Evolutionary conservation across 495 filamentous ascomycete species (phyloP).

Genomic region (Hypoxylon lienhwacheense): DNA sequence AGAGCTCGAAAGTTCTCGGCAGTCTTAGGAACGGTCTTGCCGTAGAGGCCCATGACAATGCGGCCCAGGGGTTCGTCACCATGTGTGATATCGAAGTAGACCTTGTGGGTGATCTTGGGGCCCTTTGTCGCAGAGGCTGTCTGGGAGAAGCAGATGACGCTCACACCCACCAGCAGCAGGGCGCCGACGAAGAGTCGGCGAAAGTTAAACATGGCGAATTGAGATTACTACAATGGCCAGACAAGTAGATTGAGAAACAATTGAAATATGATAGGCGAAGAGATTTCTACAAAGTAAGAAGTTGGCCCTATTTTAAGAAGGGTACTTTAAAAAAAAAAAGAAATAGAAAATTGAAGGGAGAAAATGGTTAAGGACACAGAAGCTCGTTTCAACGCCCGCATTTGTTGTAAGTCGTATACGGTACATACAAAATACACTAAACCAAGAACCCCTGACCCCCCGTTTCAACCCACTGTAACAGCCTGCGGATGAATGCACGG

Average conservation of each 20-base stretch:
- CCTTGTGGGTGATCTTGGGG: conserved; percentile 95
- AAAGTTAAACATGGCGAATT: conserved; percentile 55
- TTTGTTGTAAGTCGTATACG: too few species aligned
- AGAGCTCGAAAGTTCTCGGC: conserved; percentile 98
- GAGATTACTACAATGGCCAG: conserved; percentile 3
- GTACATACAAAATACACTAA: too few species aligned
- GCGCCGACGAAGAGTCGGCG: conserved; percentile 64
- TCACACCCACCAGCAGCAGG: conserved; percentile 72
- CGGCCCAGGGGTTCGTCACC: conserved; percentile 82
- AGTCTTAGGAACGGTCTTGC: conserved; percentile 97
- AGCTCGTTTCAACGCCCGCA: conserved; percentile 29
- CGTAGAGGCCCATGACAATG: conserved; percentile 93
- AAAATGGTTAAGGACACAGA: conserved; percentile 30
- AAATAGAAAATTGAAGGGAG: conserved; percentile 8
- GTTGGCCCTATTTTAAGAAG: conserved; percentile 20
- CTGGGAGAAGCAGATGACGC: conserved; percentile 72
- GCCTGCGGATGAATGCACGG: conserved; percentile 20
- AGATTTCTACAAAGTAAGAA: not conserved
- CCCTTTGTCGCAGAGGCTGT: conserved; percentile 76
- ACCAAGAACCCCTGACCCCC: conserved; percentile 30
- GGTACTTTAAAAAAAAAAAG: conserved; percentile 1
- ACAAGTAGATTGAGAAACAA: conserved; percentile 4
- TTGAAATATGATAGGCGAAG: not conserved
- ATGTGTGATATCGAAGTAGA: conserved; percentile 94
- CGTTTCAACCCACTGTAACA: too few species aligned